Evolutionary conservation across 2,329 filamentous ascomycete species (phyloP), one percentile per base, ranked within the genome.

Genomic region (Gaeumannomyces tritici): DNA sequence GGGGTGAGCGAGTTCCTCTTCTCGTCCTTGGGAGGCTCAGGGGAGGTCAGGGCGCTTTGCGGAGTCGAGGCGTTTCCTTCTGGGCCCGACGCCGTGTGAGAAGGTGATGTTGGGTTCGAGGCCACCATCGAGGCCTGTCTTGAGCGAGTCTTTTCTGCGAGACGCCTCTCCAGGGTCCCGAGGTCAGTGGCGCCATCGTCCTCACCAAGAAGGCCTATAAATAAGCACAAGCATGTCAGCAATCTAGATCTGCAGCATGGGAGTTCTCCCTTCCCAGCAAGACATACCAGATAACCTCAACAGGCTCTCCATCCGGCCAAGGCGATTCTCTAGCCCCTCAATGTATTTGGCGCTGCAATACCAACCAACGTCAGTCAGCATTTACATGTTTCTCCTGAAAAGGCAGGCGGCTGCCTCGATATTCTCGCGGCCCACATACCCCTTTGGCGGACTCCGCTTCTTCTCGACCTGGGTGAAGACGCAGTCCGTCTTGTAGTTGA

Each of bases 381-480:
- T 21, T n/a, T 24, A 57, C 57, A 35, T 24, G 55, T 27, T 26
- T 26, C 66, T 57, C 65, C 65, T 60, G 57, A 33, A 18, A 63
- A 27, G 11, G n/a, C 18, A 7, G n/a, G 21, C 21, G 18, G 8
- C 24, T 9, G 21, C 24, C 42, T n/a, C 8, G 18, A 1, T 18
- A 7, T 24, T 18, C n/a, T 51, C n/a, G 42, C 58, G 31, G 31
- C 8, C 57, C 60, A 74, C 83, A 67, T 83, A 96, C 92, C 95
- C 93, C 81, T 98, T 99, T 1, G 93, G 95, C 61, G 95, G 93
- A 74, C 90, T 95, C 64, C 95, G 85, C 82, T 99, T 99, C 86
- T 99, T 99, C 79, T 99, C 95, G 51, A 98, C 93, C 73, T 96
- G 92, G 0, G 95, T 98, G 73, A 98, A 98, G 69, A 96, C 85